These are phyloP conservation scores for Apiotrichum sp. DNA, from an alignment of 1,284 basidiomycete genomes.

Conservation along the genomic window DNA sequence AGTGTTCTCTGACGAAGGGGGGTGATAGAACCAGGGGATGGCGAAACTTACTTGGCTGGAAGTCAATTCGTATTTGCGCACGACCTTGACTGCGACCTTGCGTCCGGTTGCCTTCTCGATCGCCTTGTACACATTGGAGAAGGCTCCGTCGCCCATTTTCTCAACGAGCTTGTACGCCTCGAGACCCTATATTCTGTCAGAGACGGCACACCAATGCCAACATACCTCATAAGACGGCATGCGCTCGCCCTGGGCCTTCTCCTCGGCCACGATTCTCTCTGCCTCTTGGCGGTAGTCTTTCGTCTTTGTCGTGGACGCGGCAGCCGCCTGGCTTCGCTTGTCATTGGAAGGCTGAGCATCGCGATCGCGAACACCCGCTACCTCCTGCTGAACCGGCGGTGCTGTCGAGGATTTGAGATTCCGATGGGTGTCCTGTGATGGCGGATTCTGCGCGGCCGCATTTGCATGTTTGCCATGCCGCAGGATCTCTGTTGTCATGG, in stretches of 20 bases:
- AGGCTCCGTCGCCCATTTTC: slow-evolving; percentile 98
- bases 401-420: slow-evolving; percentile 12
- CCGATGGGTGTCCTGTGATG: neutral
- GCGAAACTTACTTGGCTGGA: slow-evolving; percentile 80
- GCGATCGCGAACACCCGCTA: too few species aligned
- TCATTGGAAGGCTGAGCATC: neutral
- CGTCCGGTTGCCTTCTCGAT: slow-evolving; percentile 67
- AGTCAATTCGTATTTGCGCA: slow-evolving; percentile 93
- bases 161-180: slow-evolving; percentile 74
- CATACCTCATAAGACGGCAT: slow-evolving; percentile 66
- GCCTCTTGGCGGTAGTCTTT: slow-evolving; percentile 55
- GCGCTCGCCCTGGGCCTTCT: slow-evolving; percentile 64
- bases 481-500: slow-evolving; percentile 61
- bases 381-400: neutral
- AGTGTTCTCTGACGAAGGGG: slow-evolving; percentile 2
- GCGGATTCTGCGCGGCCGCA: neutral
- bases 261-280: slow-evolving; percentile 70
- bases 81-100: slow-evolving; percentile 94
- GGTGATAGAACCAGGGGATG: neutral
- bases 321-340: slow-evolving; percentile 13
- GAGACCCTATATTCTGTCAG: slow-evolving; percentile 53
- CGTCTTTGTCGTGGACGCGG: neutral
- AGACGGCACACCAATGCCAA: neutral
- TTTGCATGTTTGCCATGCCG: slow-evolving; percentile 59
- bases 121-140: slow-evolving; percentile 97